These are phyloP conservation scores for Tylopilus balloui DNA, from an alignment of 768 basidiomycete genomes.

Conservation along the genomic window DNA sequence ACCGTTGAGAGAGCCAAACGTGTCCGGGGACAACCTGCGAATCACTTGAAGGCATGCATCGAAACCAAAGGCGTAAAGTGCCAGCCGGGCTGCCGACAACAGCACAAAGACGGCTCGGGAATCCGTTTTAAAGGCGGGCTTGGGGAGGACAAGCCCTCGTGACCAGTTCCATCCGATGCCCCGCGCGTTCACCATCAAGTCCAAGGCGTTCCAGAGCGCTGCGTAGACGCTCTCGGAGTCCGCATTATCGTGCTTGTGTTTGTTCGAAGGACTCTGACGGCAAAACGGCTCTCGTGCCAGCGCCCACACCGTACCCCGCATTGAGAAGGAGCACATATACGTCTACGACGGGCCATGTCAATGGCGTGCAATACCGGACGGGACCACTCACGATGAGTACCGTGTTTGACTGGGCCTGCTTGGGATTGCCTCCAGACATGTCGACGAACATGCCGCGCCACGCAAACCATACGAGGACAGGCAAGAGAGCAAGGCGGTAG, in stretches of 20 bases:
- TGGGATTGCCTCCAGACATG: slow-evolving; percentile 18
- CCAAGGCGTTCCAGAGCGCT: slow-evolving; percentile 25
- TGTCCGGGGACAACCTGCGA: slow-evolving; percentile 35
- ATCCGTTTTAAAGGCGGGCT: slow-evolving; percentile 9
- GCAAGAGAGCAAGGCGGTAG: slow-evolving; percentile 46
- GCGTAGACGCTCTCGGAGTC: slow-evolving; percentile 3
- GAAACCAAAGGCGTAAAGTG: slow-evolving; percentile 3
- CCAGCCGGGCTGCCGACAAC: slow-evolving; percentile 5
- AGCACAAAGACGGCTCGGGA: slow-evolving; percentile 17
- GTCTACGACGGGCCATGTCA: slow-evolving; percentile 6
- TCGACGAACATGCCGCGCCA: slow-evolving; percentile 36
- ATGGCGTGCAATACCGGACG: not conserved
- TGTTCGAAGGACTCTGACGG: slow-evolving; percentile 1
- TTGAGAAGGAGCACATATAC: slow-evolving; percentile 9
- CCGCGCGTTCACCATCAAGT: slow-evolving; percentile 17
- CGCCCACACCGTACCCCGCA: slow-evolving; percentile 20
- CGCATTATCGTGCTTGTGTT: not conserved
- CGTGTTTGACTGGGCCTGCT: slow-evolving; percentile 9
- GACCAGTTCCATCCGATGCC: slow-evolving; percentile 30
- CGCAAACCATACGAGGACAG: slow-evolving; percentile 40
- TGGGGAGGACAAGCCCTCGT: slow-evolving; percentile 11
- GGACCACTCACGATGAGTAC: slow-evolving; percentile 16
- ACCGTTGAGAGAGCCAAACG: slow-evolving; percentile 32
- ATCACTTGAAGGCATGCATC: slow-evolving; percentile 13
- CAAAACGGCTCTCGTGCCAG: slow-evolving; percentile 9